phyloP scores from a whole-genome alignment of 164 flowering plant species.

The Litsea cubeba region DNA sequence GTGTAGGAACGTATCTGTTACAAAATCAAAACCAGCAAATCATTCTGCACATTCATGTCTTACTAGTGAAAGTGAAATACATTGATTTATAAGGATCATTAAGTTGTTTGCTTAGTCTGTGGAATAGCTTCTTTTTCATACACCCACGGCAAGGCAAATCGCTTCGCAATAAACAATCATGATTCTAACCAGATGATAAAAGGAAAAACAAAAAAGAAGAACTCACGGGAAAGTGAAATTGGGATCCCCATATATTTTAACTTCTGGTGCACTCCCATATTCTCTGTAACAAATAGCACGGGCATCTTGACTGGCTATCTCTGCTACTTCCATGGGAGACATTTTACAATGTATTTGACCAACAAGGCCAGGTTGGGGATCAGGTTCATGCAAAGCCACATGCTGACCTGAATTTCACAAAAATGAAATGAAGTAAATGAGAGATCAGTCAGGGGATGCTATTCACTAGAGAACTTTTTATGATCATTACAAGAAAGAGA shows the following conservation, averaged over 20 bases:
- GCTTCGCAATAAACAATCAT: not conserved
- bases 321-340: constrained; percentile 82
- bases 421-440: too few species aligned
- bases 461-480: too few species aligned
- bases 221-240: constrained; percentile 84
- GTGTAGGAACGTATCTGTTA: constrained; percentile 87
- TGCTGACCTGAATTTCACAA: constrained; percentile 75
- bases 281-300: constrained; percentile 68
- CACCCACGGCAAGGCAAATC: not conserved
- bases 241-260: constrained; percentile 81
- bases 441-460: not conserved
- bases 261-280: constrained; percentile 86
- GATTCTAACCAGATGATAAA: too few species aligned
- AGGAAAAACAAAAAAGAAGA: not conserved
- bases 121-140: too few species aligned
- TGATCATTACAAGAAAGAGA: too few species aligned
- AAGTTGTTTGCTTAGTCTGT: too few species aligned
- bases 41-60: not conserved
- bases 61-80: too few species aligned
- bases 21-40: not conserved
- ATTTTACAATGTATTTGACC: constrained; percentile 83
- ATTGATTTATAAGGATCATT: too few species aligned
- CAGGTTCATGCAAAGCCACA: constrained; percentile 88
- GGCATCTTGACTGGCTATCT: constrained; percentile 85
- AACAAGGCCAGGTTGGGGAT: constrained; percentile 68